Conservation (phyloP, 495 filamentous ascomycete species). For the Rusavskia elegans region DNA sequence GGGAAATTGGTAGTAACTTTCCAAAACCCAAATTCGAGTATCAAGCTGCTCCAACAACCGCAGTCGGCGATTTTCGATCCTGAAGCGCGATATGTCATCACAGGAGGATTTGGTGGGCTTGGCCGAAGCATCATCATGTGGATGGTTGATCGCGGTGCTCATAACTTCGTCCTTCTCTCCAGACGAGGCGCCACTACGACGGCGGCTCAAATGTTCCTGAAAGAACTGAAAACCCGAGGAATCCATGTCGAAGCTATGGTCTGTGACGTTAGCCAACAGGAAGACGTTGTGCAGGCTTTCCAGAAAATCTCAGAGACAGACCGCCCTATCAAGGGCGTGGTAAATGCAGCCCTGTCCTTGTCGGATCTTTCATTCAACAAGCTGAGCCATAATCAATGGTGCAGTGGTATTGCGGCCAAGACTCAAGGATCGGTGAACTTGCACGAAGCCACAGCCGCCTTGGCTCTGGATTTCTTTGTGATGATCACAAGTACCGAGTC, state of each 20-base stretch:
- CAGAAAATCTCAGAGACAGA: not conserved
- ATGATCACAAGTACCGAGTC: constrained; percentile 1
- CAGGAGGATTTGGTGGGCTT: constrained; percentile 22
- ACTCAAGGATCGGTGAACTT: constrained; percentile 20
- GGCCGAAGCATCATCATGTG: constrained; percentile 20
- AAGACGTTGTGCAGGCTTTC: constrained; percentile 4
- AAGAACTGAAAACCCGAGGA: constrained; percentile 12
- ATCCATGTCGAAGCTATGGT: constrained; percentile 13
- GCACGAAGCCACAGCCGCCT: constrained; percentile 11
- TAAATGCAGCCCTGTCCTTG: constrained; percentile 20
- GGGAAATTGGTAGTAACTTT: not conserved
- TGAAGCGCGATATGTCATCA: constrained; percentile 17
- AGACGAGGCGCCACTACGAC: constrained; percentile 13
- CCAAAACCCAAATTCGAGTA: not conserved
- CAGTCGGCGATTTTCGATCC: constrained; percentile 6
- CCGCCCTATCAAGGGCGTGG: constrained; percentile 18
- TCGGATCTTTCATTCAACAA: constrained; percentile 13
- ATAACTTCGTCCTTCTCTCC: constrained; percentile 19
- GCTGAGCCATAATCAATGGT: constrained; percentile 12
- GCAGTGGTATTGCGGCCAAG: constrained; percentile 17
- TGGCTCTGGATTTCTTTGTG: constrained; percentile 9
- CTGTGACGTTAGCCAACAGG: constrained; percentile 16
- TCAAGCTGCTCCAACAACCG: constrained; percentile 8
- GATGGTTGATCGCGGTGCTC: constrained; percentile 20
- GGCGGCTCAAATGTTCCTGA: constrained; percentile 13